phyloP scores from a whole-genome alignment of 1,139 yeast genomes.

The Ashbya aceris region DNA sequence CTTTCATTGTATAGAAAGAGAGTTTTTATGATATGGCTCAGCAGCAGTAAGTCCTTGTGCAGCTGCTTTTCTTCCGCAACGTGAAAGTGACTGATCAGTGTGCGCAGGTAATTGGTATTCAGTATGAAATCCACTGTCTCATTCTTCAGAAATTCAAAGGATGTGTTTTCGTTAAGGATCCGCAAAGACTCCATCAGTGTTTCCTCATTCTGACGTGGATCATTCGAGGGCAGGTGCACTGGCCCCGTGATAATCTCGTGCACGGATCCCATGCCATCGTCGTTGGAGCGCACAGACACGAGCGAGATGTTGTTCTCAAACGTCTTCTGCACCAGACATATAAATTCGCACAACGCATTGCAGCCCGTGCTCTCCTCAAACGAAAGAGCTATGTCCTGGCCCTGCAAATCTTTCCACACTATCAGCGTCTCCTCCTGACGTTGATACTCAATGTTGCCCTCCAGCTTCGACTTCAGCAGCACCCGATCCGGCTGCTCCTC shows the following conservation, averaged over 20 bases:
- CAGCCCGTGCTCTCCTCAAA: constrained; percentile 94
- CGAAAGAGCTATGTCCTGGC: constrained; percentile 78
- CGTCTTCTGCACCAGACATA: constrained; percentile 56
- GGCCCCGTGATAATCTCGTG: constrained; percentile 75
- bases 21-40: constrained; percentile 67
- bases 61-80: constrained; percentile 45
- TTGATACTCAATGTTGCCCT: constrained; percentile 76
- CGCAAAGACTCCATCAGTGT: constrained; percentile 45
- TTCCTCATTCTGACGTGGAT: constrained; percentile 37
- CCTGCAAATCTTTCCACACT: constrained; percentile 82
- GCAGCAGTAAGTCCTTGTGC: constrained; percentile 46
- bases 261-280: constrained; percentile 37
- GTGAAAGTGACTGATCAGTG: constrained; percentile 45
- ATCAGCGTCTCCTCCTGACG: constrained; percentile 90
- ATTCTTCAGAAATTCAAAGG: constrained; percentile 47
- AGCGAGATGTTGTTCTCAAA: constrained; percentile 62
- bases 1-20: constrained; percentile 65
- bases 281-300: constrained; percentile 56
- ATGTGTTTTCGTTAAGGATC: constrained; percentile 46
- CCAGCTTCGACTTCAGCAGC: constrained; percentile 55
- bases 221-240: constrained; percentile 49
- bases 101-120: constrained; percentile 42
- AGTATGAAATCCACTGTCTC: constrained; percentile 44
- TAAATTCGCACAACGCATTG: constrained; percentile 69
- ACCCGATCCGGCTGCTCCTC: constrained; percentile 55